Evolutionary conservation across 179 eudicot genomes (phyloP), one percentile per base, ranked within the genome.

Genomic region (Corrigiola litoralis): DNA sequence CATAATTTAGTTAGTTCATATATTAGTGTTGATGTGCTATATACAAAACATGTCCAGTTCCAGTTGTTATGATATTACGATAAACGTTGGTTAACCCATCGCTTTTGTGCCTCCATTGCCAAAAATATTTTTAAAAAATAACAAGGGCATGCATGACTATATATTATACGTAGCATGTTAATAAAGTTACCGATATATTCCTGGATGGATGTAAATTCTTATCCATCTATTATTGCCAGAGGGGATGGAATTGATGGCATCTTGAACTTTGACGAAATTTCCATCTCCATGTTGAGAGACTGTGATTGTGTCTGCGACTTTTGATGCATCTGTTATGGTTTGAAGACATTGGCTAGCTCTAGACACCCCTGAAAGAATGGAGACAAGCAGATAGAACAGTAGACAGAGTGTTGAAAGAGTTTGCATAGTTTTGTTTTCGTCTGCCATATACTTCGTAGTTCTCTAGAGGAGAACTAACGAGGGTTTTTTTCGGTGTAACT

Each of bases 121-220:
- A 38, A n/a, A 17, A 46, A 17, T n/a, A 46, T 3, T 21, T n/a
- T 46, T n/a, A 45, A 46, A 44, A 28, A 31, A 42, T 17, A 4
- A 18, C 16, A 5, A 31, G 18, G n/a, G 1, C 29, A 11, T 6
- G 0, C 4, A 14, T 6, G 37, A 18, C 9, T 18, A 63, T n/a
- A n/a, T 16, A n/a, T n/a, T n/a, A n/a, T n/a, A n/a, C n/a, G n/a
- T n/a, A n/a, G n/a, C n/a, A n/a, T n/a, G n/a, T n/a, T n/a, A n/a
- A n/a, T n/a, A n/a, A n/a, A n/a, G n/a, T n/a, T 75, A 75, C 77
- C 32, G 46, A 63, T 73, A 77, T 6, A 27, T 60, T 14, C 77
- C 77, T 0, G 60, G 68, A 10, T 33, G 9, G 2, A 77, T 1
- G 16, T 21, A 11, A 20, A 77, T 66, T 16, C 34, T 53, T 0